Evolutionary conservation across 257 asterid species (phyloP), one percentile per base, ranked within the genome.

Genomic region (Jacaranda mimosifolia): DNA sequence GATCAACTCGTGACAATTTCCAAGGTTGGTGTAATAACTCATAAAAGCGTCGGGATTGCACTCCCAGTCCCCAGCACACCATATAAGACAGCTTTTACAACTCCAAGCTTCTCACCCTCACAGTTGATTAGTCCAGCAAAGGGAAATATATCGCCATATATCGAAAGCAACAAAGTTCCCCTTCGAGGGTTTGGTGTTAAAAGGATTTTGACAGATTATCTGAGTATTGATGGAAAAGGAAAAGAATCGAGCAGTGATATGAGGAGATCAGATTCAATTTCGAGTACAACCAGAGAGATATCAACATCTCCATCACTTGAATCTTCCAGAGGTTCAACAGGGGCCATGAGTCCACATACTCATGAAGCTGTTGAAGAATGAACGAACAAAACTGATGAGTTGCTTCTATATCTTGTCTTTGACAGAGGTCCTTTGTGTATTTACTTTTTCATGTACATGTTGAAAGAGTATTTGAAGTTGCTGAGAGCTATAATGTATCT

Each of bases 161-260:
- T 62, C 0, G 87, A 84, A 26, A 81, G 74, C 68, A 72, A 56
- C 70, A 87, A 77, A 35, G 70, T 80, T 52, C 68, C 87, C 52
- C 80, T 76, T 56, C 87, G 84, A 2, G 93, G 89, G 43, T 83
- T 86, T 12, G 91, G 94, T 0, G 92, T 86, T 83, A 93, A 87
- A 83, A 86, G 85, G 81, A 87, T 91, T 4, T 76, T 91, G 87
- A 90, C 97, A 36, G 94, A 93, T 76, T 90, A 91, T 82, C 68
- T 91, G 87, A 88, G 86, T 26, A 55, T 77, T 0, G 90, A 90
- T 55, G 78, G 90, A 12, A 88, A 91, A 72, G 85, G 82, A 63
- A 86, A 85, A 77, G 90, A 80, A 0, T 5, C 14, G 48, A 72
- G 75, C 53, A 74, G 81, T 68, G 70, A 53, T 75, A 72, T 80